Evolutionary conservation across 108 stramenopile genomes (phyloP).

Genomic region (Epithemia pelagica): DNA sequence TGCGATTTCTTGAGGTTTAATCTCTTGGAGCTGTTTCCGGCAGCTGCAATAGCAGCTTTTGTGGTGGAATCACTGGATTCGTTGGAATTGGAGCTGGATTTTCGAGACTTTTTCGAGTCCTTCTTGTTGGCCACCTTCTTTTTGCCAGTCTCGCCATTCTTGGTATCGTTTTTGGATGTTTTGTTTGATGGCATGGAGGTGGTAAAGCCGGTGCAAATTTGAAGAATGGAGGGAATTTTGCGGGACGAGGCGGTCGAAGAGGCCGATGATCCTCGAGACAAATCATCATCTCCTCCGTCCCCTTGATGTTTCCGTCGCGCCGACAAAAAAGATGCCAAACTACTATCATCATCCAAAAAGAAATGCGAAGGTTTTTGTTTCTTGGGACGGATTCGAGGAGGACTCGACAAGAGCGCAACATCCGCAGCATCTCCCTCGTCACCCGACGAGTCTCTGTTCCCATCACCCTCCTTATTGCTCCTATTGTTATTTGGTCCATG

Average conservation of each 20-base stretch:
- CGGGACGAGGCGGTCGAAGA: neutral
- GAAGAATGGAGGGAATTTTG: neutral
- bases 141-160: neutral
- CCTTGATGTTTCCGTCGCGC: neutral
- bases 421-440: neutral
- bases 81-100: neutral
- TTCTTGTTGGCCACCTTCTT: neutral
- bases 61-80: neutral
- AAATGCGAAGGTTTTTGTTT: neutral
- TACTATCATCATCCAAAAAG: neutral
- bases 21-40: no score
- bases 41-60: no score
- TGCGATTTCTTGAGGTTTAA: neutral
- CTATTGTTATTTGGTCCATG: neutral
- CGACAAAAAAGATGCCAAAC: neutral
- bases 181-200: neutral
- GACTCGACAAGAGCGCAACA: neutral
- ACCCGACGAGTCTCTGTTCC: neutral
- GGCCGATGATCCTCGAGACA: neutral
- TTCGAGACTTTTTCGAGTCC: neutral
- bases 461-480: neutral
- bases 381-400: neutral
- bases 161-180: neutral
- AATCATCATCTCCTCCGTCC: neutral
- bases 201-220: neutral